Conservation (phyloP, 345 rosid genomes). For the Eucalyptus microcorys region DNA sequence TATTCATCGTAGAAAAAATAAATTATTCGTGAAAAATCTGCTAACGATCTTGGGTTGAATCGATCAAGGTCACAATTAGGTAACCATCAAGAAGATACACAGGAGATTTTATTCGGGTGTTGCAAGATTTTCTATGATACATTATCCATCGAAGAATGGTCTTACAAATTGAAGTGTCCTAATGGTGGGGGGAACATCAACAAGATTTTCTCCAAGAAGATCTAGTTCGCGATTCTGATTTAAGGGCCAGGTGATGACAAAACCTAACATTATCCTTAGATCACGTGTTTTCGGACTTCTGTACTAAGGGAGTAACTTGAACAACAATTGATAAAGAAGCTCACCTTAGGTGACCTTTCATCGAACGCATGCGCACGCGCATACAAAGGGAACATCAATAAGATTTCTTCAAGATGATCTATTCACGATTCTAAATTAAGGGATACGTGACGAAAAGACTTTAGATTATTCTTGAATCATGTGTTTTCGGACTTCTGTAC, state of each 20-base stretch:
- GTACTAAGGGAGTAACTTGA: background rate
- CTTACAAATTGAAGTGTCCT: background rate
- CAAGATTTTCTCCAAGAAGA: background rate
- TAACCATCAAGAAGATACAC: background rate
- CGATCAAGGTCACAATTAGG: background rate
- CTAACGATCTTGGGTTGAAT: background rate
- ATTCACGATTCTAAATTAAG: background rate
- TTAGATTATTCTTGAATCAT: background rate
- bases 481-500: background rate
- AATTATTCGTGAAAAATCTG: background rate
- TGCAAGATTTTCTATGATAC: background rate
- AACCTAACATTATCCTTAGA: background rate
- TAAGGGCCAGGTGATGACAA: background rate
- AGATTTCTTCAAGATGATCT: background rate
- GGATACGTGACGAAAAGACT: background rate
- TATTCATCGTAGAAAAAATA: background rate
- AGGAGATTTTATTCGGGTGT: background rate
- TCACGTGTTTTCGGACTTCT: background rate
- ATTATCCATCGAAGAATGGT: background rate
- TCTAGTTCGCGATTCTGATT: background rate
- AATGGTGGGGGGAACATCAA: background rate
- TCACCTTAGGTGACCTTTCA: background rate
- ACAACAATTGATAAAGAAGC: background rate
- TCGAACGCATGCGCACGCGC: background rate
- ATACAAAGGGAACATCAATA: background rate